Evolutionary conservation across 2,329 filamentous ascomycete genomes (phyloP).

Genomic region (Venturia pyrina): DNA sequence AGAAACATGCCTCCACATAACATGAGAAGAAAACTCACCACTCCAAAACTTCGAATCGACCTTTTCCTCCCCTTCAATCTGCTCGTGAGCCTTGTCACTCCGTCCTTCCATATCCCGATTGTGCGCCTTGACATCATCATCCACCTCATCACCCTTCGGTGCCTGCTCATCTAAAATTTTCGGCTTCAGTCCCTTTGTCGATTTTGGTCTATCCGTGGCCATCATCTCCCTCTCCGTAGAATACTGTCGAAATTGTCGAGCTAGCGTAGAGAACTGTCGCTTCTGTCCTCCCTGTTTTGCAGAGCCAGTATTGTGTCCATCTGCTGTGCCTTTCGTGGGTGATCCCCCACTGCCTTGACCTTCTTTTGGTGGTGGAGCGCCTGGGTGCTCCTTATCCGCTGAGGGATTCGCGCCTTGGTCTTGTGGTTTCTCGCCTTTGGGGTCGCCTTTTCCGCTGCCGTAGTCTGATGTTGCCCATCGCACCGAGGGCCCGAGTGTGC

Average conservation of each 20-base stretch:
- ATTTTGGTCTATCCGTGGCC: slow-evolving; percentile 9
- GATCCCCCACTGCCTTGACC: slow-evolving; percentile 25
- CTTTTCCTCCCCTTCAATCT: slow-evolving; percentile 32
- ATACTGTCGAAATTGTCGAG: background rate
- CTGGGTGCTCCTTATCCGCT: slow-evolving; percentile 34
- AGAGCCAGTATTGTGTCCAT: background rate
- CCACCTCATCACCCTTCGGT: slow-evolving; percentile 22
- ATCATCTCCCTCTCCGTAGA: background rate
- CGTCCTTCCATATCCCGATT: slow-evolving; percentile 34
- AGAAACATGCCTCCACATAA: background rate
- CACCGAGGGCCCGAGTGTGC: background rate
- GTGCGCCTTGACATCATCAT: slow-evolving; percentile 30
- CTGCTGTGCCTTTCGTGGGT: slow-evolving; percentile 19
- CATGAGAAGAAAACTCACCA: slow-evolving; percentile 20
- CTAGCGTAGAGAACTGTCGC: background rate
- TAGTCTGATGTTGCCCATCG: slow-evolving; percentile 24
- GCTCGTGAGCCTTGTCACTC: slow-evolving; percentile 31
- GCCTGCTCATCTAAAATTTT: slow-evolving; percentile 31
- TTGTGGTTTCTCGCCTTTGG: slow-evolving; percentile 33
- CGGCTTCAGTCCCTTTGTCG: slow-evolving; percentile 26
- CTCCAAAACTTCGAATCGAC: slow-evolving; percentile 30
- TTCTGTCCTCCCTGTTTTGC: background rate
- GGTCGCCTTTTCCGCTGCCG: slow-evolving; percentile 32
- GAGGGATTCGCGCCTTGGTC: slow-evolving; percentile 30
- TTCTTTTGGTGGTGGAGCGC: slow-evolving; percentile 32